A percentile compares a stretch with the other conserved stretches of the same genome.
Evolutionary conservation across 169 alveolate genomes (phyloP).

Genomic region (Pseudocohnilembus persalinus): DNA sequence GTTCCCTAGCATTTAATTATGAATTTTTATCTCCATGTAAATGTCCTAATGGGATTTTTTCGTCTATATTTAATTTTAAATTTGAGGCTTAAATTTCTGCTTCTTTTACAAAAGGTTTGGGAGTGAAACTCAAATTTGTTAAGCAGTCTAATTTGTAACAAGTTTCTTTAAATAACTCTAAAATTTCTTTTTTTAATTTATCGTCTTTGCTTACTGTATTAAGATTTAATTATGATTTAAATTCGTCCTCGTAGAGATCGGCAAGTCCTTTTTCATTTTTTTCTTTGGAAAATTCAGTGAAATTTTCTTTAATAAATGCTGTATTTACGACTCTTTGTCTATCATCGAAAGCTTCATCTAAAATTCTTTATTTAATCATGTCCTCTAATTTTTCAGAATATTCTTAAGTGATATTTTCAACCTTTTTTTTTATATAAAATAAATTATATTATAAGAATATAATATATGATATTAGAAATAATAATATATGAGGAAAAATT

Average conservation of each 20-base stretch:
- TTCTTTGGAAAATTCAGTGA: conserved; percentile 17
- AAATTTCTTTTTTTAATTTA: conserved; percentile 35
- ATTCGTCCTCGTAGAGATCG: conserved; percentile 42
- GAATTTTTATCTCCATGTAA: neutral
- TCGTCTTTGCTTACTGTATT: conserved; percentile 38
- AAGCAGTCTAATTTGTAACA: conserved; percentile 41
- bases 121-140: conserved; percentile 35
- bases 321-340: conserved; percentile 26
- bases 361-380: conserved; percentile 33
- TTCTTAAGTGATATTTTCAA: conserved; percentile 7
- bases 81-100: conserved; percentile 3
- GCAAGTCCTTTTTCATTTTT: conserved; percentile 35
- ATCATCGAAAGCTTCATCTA: conserved; percentile 49
- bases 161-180: conserved; percentile 30
- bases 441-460: no score
- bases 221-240: conserved; percentile 29
- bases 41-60: conserved; percentile 29
- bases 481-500: neutral
- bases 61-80: conserved; percentile 10
- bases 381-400: conserved; percentile 22
- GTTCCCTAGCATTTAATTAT: conserved; percentile 12
- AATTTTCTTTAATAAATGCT: conserved; percentile 12
- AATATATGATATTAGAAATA: neutral
- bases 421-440: no score
- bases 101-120: conserved; percentile 26